Base-by-base conservation (phyloP, 2,329 filamentous ascomycete species). In the Fusarium falciforme region DNA sequence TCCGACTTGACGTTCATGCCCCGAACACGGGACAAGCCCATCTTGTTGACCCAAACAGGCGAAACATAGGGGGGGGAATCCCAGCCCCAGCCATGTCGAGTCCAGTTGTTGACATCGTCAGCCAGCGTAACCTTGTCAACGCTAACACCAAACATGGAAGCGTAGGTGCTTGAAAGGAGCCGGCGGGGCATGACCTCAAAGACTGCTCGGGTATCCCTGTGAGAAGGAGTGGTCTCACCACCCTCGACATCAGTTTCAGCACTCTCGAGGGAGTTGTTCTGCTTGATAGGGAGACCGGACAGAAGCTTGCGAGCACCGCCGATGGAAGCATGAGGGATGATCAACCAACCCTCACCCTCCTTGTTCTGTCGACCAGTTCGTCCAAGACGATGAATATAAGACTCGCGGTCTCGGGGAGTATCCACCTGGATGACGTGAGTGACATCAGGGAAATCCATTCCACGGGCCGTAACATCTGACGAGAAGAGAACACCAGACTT, bases 381-480 rank as follows among this genome's bases (percentile, higher is more conserved):
- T 61, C 93, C 93, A 47, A 95, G 85, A 67, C 93, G 90, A 82
- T 95, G 93, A 68, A 95, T 93, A 79, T 95, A 95, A 40, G 91
- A 89, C 79, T 94, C 92, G 31, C 90, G 87, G 70, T 89, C 88
- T 6, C 86, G 84, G 2, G 93, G 92, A 6, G 89, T 78, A 71
- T 93, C 92, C 17, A 94, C 79, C 78, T 95, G 93, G 67, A 95
- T 91, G 70, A 95, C 93, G 78, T 94, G 93, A n/a, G 92, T 93
- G 25, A 95, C 93, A 62, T 90, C 87, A 31, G 93, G 93, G 83
- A 95, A 95, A 80, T 96, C 93, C 92, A 96, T 94, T 75, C 93
- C 93, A 81, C 93, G 88, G 14, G 93, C 93, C 7, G 93, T 93
- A 35, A 96, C 93, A 81, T 96, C 93, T 3, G 93, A 94, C 2